Percentiles rank a stretch among this genome's conserved stretches.
phyloP scores from a whole-genome alignment of 1,284 basidiomycete genomes.

The Trichosporon ovoides region DNA sequence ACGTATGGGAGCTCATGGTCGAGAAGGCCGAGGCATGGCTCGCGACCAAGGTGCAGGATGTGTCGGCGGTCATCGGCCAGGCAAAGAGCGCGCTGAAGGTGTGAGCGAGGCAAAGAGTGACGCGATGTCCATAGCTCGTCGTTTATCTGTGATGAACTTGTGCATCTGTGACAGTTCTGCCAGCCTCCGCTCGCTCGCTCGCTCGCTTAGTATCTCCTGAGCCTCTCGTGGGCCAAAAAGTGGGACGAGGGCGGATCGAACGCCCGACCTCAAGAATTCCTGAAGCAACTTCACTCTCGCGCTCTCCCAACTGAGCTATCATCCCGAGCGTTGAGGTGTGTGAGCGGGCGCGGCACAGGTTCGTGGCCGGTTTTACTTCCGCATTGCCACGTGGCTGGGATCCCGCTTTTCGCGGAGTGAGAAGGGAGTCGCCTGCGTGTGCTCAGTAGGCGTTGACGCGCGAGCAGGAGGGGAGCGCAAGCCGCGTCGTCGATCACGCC shows the following conservation, averaged over 20 bases:
- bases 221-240: background rate
- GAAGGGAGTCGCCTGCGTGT: too few species aligned
- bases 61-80: background rate
- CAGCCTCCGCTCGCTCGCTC: too few species aligned
- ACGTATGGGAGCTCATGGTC: constrained; percentile 20
- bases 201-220: too few species aligned
- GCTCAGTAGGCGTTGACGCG: too few species aligned
- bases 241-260: constrained; percentile 4
- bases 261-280: constrained; percentile 3
- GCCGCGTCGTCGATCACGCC: too few species aligned
- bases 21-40: constrained; percentile 20
- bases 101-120: background rate
- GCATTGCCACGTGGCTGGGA: background rate
- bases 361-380: background rate
- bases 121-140: background rate
- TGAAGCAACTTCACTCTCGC: background rate
- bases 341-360: too few species aligned
- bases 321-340: background rate
- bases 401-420: background rate
- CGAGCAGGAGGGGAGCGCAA: too few species aligned
- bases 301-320: constrained; percentile 5
- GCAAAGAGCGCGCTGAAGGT: background rate
- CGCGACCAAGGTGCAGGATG: background rate
- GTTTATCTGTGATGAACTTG: too few species aligned
- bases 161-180: too few species aligned